Percentiles rank a stretch among this genome's conserved stretches.
Evolutionary conservation across 176 grass and related monocot species (phyloP).

Genomic region (Urochloa ruziziensis): DNA sequence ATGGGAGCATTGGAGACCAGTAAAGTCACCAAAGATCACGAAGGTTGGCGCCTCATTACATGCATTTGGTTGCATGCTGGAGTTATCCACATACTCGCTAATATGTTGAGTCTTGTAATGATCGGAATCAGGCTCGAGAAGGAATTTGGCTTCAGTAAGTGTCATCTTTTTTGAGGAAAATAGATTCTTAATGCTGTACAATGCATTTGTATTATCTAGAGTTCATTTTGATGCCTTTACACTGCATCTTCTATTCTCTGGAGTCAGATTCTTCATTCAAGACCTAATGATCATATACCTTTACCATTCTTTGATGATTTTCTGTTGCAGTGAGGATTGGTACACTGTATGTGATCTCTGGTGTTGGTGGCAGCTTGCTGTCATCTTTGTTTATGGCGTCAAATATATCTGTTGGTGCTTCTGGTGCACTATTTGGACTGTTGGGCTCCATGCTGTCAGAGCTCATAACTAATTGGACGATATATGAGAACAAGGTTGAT

Average conservation of each 20-base stretch:
- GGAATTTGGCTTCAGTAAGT: slow-evolving; percentile 96
- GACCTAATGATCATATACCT: slow-evolving; percentile 4
- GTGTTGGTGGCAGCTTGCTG: slow-evolving; percentile 85
- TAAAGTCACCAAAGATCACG: slow-evolving; percentile 65
- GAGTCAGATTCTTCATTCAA: neutral
- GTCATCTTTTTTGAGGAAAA: neutral
- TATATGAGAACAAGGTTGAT: slow-evolving; percentile 91
- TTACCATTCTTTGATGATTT: slow-evolving; percentile 19
- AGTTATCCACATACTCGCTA: slow-evolving; percentile 81
- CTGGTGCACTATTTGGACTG: slow-evolving; percentile 96
- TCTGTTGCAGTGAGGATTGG: slow-evolving; percentile 75
- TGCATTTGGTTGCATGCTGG: slow-evolving; percentile 99
- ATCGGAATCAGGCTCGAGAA: slow-evolving; percentile 88
- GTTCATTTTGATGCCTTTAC: neutral
- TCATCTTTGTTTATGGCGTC: slow-evolving; percentile 87
- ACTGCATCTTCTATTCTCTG: neutral
- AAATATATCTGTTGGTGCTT: slow-evolving; percentile 90
- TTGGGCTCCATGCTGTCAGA: slow-evolving; percentile 94
- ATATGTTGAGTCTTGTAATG: slow-evolving; percentile 86
- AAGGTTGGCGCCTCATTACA: slow-evolving; percentile 83
- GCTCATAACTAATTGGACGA: slow-evolving; percentile 97
- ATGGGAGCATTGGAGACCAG: slow-evolving; percentile 75
- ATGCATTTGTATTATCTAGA: neutral
- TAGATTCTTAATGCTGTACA: neutral
- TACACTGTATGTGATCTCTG: slow-evolving; percentile 76